Base-by-base conservation (phyloP, 2,329 filamentous ascomycete genomes). In the Cryphonectria nitschkei region DNA sequence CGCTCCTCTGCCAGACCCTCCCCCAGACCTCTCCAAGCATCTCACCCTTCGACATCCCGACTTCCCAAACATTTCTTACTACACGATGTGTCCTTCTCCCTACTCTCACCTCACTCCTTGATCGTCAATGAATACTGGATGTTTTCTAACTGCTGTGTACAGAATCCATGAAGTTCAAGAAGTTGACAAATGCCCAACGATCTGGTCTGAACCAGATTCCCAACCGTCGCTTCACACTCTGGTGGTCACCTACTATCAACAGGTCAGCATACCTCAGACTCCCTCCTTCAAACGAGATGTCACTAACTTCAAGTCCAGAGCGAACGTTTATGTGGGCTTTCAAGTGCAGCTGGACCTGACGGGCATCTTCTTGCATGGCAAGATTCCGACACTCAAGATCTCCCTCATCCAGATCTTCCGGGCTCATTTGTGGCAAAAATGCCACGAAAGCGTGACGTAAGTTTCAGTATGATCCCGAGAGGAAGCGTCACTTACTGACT, bases 391-490 rank as follows among this genome's bases (percentile, higher is more conserved):
- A 0, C 83, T 99, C 60, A 99, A 99, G 84, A 99, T 99, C 74
- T 98, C 95, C 0, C 85, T 99, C 68, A 99, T 99, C 73, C 96
- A 99, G 80, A 99, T 99, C 76, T 99, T 99, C 93, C 92, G 96
- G 80, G 96, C 97, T 67, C 96, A 99, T 89, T 90, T 99, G 85
- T 99, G 96, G 96, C 96, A 99, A 81, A 99, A 99, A 86, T 98
- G 99, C 63, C 97, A 99, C 81, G 96, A 99, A 82, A 97, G 93
- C 0, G 95, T 65, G 4, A 52, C 39, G 61, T 63, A 63, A 39
- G 60, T 43, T 3, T 29, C 14, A 7, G 19, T 41, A 22, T 7
- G 19, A 13, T n/a, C 26, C 19, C 14, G 11, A 63, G 11, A 39
- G 16, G n/a, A 61, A 22, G 19, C 32, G 7, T 32, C 60, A 26